phyloP scores from a whole-genome alignment of 164 flowering plant species.

The Cinnamomum micranthum region DNA sequence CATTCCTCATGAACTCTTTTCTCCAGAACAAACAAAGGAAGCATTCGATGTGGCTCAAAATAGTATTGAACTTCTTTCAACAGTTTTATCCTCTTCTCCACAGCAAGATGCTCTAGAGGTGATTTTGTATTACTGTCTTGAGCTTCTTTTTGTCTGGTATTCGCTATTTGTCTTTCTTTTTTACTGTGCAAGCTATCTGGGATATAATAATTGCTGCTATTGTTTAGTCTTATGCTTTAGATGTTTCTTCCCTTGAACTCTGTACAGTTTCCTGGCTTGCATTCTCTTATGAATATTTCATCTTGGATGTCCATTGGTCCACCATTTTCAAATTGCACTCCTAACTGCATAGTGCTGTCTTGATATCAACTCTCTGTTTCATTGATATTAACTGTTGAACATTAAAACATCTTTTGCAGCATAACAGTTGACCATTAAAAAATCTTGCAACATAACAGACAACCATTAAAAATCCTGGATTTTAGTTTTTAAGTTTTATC shows the following conservation, averaged over 20 bases:
- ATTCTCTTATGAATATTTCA: not conserved
- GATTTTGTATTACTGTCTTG: constrained; percentile 12
- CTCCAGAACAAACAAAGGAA: constrained; percentile 88
- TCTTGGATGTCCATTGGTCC: not conserved
- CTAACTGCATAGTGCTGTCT: not conserved
- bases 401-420: too few species aligned
- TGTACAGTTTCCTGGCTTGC: not conserved
- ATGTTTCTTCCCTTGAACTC: not conserved
- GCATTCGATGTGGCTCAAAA: constrained; percentile 94
- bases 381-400: too few species aligned
- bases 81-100: constrained; percentile 91
- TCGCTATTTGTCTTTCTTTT: not conserved
- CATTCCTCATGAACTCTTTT: constrained; percentile 43
- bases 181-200: not conserved
- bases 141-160: not conserved
- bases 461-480: too few species aligned
- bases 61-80: constrained; percentile 85
- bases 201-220: not conserved
- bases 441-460: too few species aligned
- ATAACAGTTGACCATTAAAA: too few species aligned
- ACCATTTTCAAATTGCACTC: not conserved
- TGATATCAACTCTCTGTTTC: not conserved
- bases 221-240: not conserved
- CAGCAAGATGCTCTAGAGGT: constrained; percentile 89
- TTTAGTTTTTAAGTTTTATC: too few species aligned